Evolutionary conservation across 2,329 filamentous ascomycete genomes (phyloP).

Genomic region (Aureobasidium leucospermi): DNA sequence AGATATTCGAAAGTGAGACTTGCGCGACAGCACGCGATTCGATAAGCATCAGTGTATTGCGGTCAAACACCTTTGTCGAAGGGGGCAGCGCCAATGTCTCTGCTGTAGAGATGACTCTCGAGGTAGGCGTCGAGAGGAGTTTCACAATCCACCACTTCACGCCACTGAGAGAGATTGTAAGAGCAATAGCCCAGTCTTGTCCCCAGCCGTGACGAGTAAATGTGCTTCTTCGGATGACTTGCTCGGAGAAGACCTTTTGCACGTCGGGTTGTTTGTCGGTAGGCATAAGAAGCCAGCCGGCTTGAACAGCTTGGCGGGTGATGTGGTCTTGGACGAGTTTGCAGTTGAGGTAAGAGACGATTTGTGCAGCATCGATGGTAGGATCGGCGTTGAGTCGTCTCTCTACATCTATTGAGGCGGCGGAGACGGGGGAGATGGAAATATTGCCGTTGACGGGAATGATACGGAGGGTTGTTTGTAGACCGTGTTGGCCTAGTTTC

Average conservation of each 20-base stretch:
- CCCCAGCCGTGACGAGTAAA: conserved; percentile 68
- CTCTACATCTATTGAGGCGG: conserved; percentile 47
- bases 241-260: conserved; percentile 54
- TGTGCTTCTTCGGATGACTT: conserved; percentile 58
- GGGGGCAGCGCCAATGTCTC: conserved; percentile 12
- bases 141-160: conserved; percentile 74
- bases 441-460: conserved; percentile 75
- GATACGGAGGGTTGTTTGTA: conserved; percentile 54
- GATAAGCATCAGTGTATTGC: conserved; percentile 25
- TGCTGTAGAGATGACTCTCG: conserved; percentile 18
- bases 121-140: conserved; percentile 38
- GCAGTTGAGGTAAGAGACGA: conserved; percentile 57
- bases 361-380: conserved; percentile 48
- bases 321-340: conserved; percentile 56
- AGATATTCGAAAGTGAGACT: conserved; percentile 24
- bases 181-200: conserved; percentile 62
- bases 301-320: conserved; percentile 50
- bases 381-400: conserved; percentile 57
- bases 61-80: conserved; percentile 12
- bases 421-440: conserved; percentile 53
- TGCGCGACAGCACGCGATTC: conserved; percentile 33
- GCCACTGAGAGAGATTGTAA: conserved; percentile 62
- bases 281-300: conserved; percentile 56
- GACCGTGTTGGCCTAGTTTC: conserved; percentile 58
- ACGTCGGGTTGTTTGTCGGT: conserved; percentile 45